Evolutionary conservation across 2,329 filamentous ascomycete species (phyloP).

Genomic region (Blumeria hordei): DNA sequence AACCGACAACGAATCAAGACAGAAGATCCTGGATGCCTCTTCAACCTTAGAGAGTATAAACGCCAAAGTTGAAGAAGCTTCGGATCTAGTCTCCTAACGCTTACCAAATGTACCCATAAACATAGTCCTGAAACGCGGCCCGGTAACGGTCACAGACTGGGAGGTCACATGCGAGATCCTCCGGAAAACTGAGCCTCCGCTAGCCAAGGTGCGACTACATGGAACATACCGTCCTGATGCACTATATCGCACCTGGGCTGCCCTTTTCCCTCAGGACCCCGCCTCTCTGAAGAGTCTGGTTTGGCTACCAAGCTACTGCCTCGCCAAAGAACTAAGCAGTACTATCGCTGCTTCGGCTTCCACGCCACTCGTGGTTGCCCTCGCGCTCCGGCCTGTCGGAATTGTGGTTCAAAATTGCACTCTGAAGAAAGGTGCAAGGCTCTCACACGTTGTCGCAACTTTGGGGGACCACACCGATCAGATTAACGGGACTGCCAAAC

Average conservation of each 20-base stretch:
- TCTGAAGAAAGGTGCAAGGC: not conserved
- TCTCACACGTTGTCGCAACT: not conserved
- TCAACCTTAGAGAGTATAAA: too few species aligned
- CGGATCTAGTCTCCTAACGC: too few species aligned
- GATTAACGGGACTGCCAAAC: not conserved
- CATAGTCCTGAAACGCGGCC: too few species aligned
- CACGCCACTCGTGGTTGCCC: not conserved
- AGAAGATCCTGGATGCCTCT: too few species aligned
- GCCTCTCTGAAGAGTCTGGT: not conserved
- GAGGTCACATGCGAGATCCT: too few species aligned
- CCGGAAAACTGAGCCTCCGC: too few species aligned
- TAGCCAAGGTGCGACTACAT: not conserved
- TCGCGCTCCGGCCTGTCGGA: not conserved
- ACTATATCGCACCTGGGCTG: not conserved
- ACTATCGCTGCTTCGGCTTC: not conserved
- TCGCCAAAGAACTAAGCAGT: not conserved
- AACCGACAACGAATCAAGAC: too few species aligned
- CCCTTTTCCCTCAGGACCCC: not conserved
- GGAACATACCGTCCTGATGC: not conserved
- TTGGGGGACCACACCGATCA: not conserved
- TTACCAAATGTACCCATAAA: too few species aligned
- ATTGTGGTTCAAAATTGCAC: not conserved
- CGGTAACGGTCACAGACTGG: too few species aligned
- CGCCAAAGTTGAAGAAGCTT: too few species aligned
- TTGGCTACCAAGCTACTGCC: not conserved